Evolutionary conservation across 2,329 filamentous ascomycete genomes (phyloP), one percentile per base, ranked within the genome.

Genomic region (Cryphonectria naterciae): DNA sequence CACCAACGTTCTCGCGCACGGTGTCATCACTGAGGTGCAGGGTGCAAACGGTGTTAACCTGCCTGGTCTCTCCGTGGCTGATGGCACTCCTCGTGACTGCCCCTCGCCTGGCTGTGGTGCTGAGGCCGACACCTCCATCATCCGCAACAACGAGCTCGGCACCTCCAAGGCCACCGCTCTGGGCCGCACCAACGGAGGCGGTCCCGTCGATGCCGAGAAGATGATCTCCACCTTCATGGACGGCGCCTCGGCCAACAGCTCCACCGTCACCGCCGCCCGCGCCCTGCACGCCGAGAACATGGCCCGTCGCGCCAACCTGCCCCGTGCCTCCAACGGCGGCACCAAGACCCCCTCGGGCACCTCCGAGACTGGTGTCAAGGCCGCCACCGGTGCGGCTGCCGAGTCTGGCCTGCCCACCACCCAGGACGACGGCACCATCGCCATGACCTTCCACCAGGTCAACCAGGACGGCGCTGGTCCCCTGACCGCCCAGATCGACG

Each of bases 381-480:
- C 84, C 2, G 83, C 85, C 13, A 84, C 87, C 17, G 90, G 90
- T 70, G 75, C 80, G 22, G 90, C 89, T 68, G 82, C 87, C 17
- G 73, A 78, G 0, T 77, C 78, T 15, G 89, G 90, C 71, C 81
- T 92, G 25, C 90, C 90, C 11, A 92, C 90, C 5, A 85, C 84
- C 70, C 80, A 83, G 28, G 87, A 91, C 71, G 84, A 89, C 69
- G 90, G 90, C 73, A 85, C 84, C 39, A 82, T 92, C 78, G 85
- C 83, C 70, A 86, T 92, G 85, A 89, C 86, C 72, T 92, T 88
- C 82, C 89, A 90, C 79, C 88, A 92, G 82, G 87, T 92, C 82
- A 92, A 92, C 85, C 89, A 92, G 79, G 90, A 92, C 75, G 90
- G 90, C 32, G 90, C 89, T 0, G 90, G 90, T 1, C 89, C 89